Base-by-base conservation (phyloP, 2,329 filamentous ascomycete genomes). In the Zymoseptoria pseudotritici region DNA sequence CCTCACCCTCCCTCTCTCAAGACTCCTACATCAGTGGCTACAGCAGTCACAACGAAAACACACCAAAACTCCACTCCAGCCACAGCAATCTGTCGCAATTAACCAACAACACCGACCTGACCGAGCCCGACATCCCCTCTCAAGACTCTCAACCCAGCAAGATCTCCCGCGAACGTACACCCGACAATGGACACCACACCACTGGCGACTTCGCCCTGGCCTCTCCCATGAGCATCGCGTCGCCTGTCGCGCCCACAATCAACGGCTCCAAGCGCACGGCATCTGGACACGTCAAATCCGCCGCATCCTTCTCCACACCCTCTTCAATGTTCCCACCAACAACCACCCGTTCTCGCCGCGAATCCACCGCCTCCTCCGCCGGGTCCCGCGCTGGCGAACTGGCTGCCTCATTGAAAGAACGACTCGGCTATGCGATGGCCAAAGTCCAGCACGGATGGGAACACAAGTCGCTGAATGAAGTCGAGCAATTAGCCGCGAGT, bases 361-460 rank as follows among this genome's bases (percentile, higher is more conserved):
- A 85, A 53, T 93, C 90, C 72, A 81, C 85, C 58, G 36, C 54
- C 78, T 89, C 61, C 10, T 85, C 85, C 8, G 81, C 83, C 54
- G 82, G 84, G 54, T 89, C 83, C 69, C 87, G 86, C 66, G 89
- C 93, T 67, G 87, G 88, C 73, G 90, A 95, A 81, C 89, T 94
- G 80, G 91, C 90, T 50, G 84, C 86, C 58, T 89, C 93, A 71
- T 82, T 97, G 56, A 88, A 87, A 71, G 87, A 91, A 55, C 88
- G 91, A 68, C 82, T 97, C 26, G 90, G 91, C 6, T 97, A 97
- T 74, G 93, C 93, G 65, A 94, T 96, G 83, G 83, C 95, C 71
- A 97, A 96, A 75, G 89, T 97, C 50, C 90, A 91, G 72, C 86
- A 95, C 71, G 91, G 90, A 60, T 94, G 91, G 88, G 89, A 96